Conservation (phyloP, 345 rosid genomes). For the Eucalyptus cloeziana region DNA sequence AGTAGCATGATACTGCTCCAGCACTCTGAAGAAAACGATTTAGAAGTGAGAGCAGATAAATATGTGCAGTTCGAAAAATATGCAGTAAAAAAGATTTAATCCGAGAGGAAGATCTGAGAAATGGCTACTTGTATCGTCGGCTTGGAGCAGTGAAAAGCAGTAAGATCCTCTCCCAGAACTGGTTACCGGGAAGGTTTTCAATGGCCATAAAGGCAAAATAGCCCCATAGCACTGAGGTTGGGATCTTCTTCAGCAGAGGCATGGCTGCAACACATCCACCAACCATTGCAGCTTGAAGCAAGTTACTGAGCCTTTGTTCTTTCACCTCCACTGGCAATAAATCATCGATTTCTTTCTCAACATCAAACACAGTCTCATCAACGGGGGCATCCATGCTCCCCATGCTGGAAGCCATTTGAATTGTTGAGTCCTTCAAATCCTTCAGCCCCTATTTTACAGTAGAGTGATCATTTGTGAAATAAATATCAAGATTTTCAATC, state of each 20-base stretch:
- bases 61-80: neutral
- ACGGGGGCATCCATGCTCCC: slow-evolving; percentile 3
- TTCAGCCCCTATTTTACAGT: neutral
- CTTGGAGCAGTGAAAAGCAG: slow-evolving; percentile 79
- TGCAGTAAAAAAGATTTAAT: neutral
- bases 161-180: slow-evolving; percentile 88
- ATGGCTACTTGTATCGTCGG: slow-evolving; percentile 80
- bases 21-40: slow-evolving; percentile 31
- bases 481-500: neutral
- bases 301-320: slow-evolving; percentile 89
- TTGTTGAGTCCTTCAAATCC: slow-evolving; percentile 3
- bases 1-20: slow-evolving; percentile 68
- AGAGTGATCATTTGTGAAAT: neutral
- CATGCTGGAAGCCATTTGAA: neutral
- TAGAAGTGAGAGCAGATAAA: neutral
- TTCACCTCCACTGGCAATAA: slow-evolving; percentile 86
- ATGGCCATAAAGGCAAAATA: slow-evolving; percentile 95
- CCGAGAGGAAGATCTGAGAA: neutral
- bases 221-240: slow-evolving; percentile 92
- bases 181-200: slow-evolving; percentile 93
- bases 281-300: slow-evolving; percentile 80
- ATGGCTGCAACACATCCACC: slow-evolving; percentile 82
- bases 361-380: slow-evolving; percentile 58
- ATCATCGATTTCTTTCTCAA: slow-evolving; percentile 81
- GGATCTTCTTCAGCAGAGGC: slow-evolving; percentile 80